Evolutionary conservation across 140 eudicot species (phyloP).

Genomic region (Erigeron philadelphicus): DNA sequence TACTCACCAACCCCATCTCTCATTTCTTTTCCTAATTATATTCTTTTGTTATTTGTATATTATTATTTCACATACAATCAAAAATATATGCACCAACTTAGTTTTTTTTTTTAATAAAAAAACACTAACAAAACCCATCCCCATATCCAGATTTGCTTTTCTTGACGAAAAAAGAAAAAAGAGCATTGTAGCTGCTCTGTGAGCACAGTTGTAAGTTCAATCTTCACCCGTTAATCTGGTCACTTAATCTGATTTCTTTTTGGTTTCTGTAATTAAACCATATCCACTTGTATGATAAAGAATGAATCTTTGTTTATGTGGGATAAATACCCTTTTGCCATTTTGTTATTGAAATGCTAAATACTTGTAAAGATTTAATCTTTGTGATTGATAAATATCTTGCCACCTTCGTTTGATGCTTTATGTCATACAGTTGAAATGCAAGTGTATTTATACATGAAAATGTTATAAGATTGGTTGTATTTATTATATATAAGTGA

Average conservation of each 20-base stretch:
- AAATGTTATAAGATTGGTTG: slow-evolving; percentile 20
- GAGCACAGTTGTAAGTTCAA: slow-evolving; percentile 32
- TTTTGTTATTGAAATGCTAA: slow-evolving; percentile 21
- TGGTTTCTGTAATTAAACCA: not conserved
- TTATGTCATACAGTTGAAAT: slow-evolving; percentile 26
- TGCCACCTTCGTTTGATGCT: slow-evolving; percentile 23
- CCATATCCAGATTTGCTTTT: slow-evolving; percentile 36
- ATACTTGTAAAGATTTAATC: slow-evolving; percentile 22
- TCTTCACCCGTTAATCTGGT: too few species aligned
- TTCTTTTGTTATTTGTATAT: slow-evolving; percentile 10
- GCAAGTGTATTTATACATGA: slow-evolving; percentile 18
- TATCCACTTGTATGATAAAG: slow-evolving; percentile 5
- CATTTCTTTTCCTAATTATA: slow-evolving; percentile 11
- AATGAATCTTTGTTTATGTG: slow-evolving; percentile 8
- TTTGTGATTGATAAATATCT: not conserved
- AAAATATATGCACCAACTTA: slow-evolving; percentile 18
- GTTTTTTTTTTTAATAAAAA: too few species aligned
- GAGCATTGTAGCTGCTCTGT: slow-evolving; percentile 23
- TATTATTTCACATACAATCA: slow-evolving; percentile 1
- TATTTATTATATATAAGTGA: not conserved
- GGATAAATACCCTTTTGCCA: slow-evolving; percentile 17
- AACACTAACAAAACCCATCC: slow-evolving; percentile 25
- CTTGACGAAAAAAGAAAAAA: not conserved
- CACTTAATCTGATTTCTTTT: slow-evolving; percentile 1
- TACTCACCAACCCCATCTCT: slow-evolving; percentile 40